Evolutionary conservation across 345 rosid species (phyloP), one percentile per base, ranked within the genome.

Genomic region (Rhodomyrtus tomentosa): DNA sequence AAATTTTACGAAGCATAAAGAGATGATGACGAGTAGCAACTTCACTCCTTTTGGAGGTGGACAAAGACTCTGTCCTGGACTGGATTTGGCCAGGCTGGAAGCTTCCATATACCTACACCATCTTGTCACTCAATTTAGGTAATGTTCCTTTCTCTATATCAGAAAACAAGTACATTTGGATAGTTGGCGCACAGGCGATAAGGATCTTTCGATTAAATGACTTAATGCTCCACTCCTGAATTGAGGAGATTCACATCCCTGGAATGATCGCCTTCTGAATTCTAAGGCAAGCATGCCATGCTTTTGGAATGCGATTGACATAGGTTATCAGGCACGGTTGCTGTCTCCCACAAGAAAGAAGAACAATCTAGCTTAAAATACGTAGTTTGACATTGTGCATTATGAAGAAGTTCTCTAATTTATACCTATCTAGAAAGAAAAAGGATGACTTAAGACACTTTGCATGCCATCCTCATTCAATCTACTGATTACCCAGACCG

Each of bases 41-140:
- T 95, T 96, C 91, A 96, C 96, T 86, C 98, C 99, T 42, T 96
- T 96, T 88, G 98, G 99, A 82, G 99, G 99, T 58, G 99, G 98
- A 56, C 99, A 93, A 90, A 92, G 98, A 88, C 88, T 96, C 81
- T 96, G 99, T 45, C 99, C 98, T 85, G 98, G 98, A 51, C 91
- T 95, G 76, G 99, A 96, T 87, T 89, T 96, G 92, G 95, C 98
- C 32, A 95, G 98, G 88, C 97, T 96, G 27, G 98, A 96, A 92
- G 88, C 98, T 91, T 93, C 99, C 86, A 85, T 96, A 80, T 96
- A 95, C 88, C 89, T 96, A 38, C 97, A 96, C 86, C 95, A 93
- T 80, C 88, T 96, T 58, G 98, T 94, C 86, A 95, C 98, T 88
- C 94, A 91, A 80, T 92, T 94, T 90, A 95, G 98, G 99, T 96